Percentiles rank a stretch among this genome's conserved stretches.
Evolutionary conservation across 1,284 basidiomycete species (phyloP).

Genomic region (Cutaneotrichosporon dermatis): DNA sequence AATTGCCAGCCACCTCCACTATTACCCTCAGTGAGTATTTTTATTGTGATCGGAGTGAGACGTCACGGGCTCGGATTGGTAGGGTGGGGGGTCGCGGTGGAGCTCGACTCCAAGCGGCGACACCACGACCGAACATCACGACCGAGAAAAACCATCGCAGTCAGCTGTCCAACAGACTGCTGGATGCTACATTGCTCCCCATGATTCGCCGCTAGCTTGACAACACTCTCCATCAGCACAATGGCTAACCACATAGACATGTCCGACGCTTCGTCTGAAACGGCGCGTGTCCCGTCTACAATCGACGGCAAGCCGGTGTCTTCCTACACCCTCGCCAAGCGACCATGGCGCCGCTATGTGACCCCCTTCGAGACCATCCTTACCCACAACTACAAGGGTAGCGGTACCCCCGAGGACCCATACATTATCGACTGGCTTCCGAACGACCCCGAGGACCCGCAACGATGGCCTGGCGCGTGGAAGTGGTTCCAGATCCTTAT

Average conservation of each 20-base stretch:
- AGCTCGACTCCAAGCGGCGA: too few relatives aligned
- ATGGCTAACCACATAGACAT: conserved; percentile 2
- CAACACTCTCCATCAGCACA: neutral
- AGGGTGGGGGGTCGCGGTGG: too few relatives aligned
- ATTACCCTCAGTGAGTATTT: too few relatives aligned
- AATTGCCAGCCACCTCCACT: too few relatives aligned
- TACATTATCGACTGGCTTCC: conserved; percentile 47
- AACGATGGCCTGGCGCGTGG: conserved; percentile 29
- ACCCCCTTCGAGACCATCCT: conserved; percentile 48
- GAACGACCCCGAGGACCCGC: conserved; percentile 37
- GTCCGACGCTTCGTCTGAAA: conserved; percentile 4
- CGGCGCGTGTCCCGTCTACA: neutral
- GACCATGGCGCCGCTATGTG: conserved; percentile 37
- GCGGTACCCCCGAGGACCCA: conserved; percentile 46
- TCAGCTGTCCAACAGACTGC: too few relatives aligned
- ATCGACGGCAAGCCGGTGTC: neutral
- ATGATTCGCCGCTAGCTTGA: too few relatives aligned
- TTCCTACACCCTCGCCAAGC: conserved; percentile 26
- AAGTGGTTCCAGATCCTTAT: conserved; percentile 35
- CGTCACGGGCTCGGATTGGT: too few relatives aligned
- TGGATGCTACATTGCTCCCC: too few relatives aligned
- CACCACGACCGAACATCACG: too few relatives aligned
- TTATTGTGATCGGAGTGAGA: too few relatives aligned
- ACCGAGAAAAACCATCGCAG: too few relatives aligned
- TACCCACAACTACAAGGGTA: conserved; percentile 41